Evolutionary conservation across 108 stramenopile genomes (phyloP).

Genomic region (Skeletonema grethae): DNA sequence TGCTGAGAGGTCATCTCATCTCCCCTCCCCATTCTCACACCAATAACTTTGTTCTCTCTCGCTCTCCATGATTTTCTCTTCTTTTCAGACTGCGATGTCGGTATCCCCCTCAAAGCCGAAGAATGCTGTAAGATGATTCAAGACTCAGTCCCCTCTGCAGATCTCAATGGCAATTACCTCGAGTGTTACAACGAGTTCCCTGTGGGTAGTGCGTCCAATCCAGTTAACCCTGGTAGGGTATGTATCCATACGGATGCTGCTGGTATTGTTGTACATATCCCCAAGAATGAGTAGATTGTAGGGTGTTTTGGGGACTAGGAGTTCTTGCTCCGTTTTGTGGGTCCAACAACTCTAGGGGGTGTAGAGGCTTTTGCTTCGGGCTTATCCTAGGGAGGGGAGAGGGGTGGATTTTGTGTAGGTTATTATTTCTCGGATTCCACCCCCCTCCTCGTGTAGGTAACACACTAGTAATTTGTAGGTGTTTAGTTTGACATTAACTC

Average conservation of each 20-base stretch:
- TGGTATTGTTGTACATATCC: neutral
- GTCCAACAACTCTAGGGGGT: too few relatives aligned
- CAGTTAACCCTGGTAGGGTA: neutral
- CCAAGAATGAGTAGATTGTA: slow-evolving; percentile 3
- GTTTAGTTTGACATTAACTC: too few relatives aligned
- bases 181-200: neutral
- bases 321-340: too few relatives aligned
- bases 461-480: too few relatives aligned
- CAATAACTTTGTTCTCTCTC: too few relatives aligned
- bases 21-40: too few relatives aligned
- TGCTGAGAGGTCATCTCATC: too few relatives aligned
- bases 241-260: neutral
- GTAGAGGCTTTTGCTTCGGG: too few relatives aligned
- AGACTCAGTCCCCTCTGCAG: neutral
- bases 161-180: neutral
- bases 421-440: too few relatives aligned
- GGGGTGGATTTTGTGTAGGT: too few relatives aligned
- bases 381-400: too few relatives aligned
- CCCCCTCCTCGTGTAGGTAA: too few relatives aligned
- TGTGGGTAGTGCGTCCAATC: neutral
- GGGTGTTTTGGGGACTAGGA: neutral
- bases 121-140: neutral
- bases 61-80: neutral
- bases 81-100: neutral
- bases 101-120: neutral